Evolutionary conservation across 2,329 filamentous ascomycete genomes (phyloP).

Genomic region (Penicillium sp.): DNA sequence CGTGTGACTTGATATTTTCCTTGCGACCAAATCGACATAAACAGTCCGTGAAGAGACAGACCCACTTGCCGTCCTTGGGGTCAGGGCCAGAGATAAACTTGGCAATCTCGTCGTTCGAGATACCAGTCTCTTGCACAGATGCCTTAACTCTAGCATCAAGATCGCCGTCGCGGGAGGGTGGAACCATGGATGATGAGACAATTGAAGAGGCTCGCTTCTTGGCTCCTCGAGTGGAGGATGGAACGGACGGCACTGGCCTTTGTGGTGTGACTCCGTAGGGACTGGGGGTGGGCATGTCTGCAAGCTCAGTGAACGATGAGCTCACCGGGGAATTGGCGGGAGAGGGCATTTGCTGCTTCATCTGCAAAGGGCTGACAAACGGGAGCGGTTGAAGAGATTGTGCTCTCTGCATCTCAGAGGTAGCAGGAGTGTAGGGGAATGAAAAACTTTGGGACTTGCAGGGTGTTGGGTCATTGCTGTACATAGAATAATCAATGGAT

Average conservation of each 20-base stretch:
- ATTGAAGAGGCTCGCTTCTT: slow-evolving; percentile 23
- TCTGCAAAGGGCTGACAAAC: slow-evolving; percentile 33
- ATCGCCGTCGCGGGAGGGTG: slow-evolving; percentile 50
- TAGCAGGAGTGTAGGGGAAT: slow-evolving; percentile 34
- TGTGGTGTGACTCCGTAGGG: slow-evolving; percentile 25
- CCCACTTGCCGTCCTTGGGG: slow-evolving; percentile 73
- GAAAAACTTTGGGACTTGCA: slow-evolving; percentile 39
- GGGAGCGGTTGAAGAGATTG: slow-evolving; percentile 50
- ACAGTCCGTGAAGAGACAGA: slow-evolving; percentile 75
- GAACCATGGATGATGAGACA: slow-evolving; percentile 31
- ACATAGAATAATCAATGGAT: slow-evolving; percentile 39
- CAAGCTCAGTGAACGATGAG: slow-evolving; percentile 55
- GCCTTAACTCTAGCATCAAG: slow-evolving; percentile 60
- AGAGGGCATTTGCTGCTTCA: slow-evolving; percentile 54
- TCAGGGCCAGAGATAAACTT: slow-evolving; percentile 74
- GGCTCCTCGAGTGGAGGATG: slow-evolving; percentile 24
- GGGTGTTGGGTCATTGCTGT: slow-evolving; percentile 43
- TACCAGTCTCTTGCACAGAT: slow-evolving; percentile 74
- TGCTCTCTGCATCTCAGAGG: slow-evolving; percentile 47
- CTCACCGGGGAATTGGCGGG: slow-evolving; percentile 54
- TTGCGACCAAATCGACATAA: slow-evolving; percentile 92
- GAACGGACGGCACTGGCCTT: slow-evolving; percentile 33
- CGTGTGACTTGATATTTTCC: slow-evolving; percentile 98
- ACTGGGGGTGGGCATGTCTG: slow-evolving; percentile 41
- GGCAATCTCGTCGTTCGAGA: slow-evolving; percentile 81